Conservation (phyloP, 1,284 basidiomycete genomes). For the Cutaneotrichosporon spelunceum region DNA sequence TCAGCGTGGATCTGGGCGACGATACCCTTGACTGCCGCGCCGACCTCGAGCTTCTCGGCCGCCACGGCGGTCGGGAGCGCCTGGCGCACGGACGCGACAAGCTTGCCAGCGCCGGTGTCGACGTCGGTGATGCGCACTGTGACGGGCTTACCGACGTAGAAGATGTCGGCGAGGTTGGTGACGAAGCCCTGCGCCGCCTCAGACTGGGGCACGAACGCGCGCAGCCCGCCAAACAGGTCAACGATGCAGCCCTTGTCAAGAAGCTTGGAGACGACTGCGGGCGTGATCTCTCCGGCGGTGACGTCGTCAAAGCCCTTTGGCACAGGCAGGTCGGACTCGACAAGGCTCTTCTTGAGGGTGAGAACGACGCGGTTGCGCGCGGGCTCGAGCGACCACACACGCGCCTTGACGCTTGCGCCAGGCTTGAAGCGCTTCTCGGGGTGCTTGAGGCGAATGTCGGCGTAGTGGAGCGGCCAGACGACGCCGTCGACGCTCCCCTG, state of each 20-base stretch:
- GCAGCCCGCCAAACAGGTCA: constrained; percentile 86
- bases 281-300: constrained; percentile 65
- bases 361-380: constrained; percentile 77
- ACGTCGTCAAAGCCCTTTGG: constrained; percentile 67
- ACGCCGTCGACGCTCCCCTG: constrained; percentile 85
- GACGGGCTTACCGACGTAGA: constrained; percentile 76
- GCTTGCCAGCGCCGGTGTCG: constrained; percentile 61
- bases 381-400: constrained; percentile 77
- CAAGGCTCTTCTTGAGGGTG: constrained; percentile 87
- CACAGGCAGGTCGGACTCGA: constrained; percentile 74
- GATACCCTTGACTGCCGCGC: constrained; percentile 66
- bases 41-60: constrained; percentile 70
- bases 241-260: constrained; percentile 74
- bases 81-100: constrained; percentile 85
- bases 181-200: constrained; percentile 72
- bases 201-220: constrained; percentile 73
- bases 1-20: constrained; percentile 78
- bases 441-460: constrained; percentile 87
- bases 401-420: constrained; percentile 77
- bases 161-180: constrained; percentile 65
- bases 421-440: constrained; percentile 88
- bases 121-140: constrained; percentile 80
- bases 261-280: constrained; percentile 79
- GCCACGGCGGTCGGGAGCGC: constrained; percentile 61
- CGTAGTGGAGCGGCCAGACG: constrained; percentile 91